Evolutionary conservation across 192 early-diverging fungal species (phyloP), one percentile per base, ranked within the genome.

Genomic region (Oehlia diaphana): DNA sequence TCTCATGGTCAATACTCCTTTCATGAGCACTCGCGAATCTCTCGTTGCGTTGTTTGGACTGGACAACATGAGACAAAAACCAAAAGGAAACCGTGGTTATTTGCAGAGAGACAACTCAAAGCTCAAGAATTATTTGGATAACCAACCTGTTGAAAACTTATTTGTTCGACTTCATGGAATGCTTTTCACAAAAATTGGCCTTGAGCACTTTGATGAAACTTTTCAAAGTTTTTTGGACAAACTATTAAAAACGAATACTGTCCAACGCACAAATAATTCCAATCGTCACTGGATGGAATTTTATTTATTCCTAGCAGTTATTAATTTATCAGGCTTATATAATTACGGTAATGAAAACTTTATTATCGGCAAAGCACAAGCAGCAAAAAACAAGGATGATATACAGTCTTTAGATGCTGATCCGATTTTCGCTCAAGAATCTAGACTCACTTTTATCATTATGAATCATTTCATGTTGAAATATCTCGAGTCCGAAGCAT

Each of bases 101-200:
- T 44, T 26, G 53, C 72, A 44, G 71, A 63, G 28, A 70, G 61
- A 73, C 74, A 69, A 82, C 78, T 26, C 62, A 77, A 42, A 47
- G 39, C 4, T 37, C 39, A 66, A 66, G 33, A 33, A 64, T 21
- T 10, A 23, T 42, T 39, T 69, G 49, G 39, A 61, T 23, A 49
- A 64, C 13, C 77, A 75, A 35, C 72, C 80, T 33, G 77, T 80
- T 63, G 80, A 85, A 63, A 77, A 70, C 7, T 74, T 87, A 5
- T 89, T 85, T 70, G 63, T 88, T 26, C 79, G 86, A 23, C 80
- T 90, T 4, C 89, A 90, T 47, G 86, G 88, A 14, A 87, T 90
- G 89, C 78, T 90, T 28, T 90, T 90, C 79, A 88, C 87, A 19
- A 90, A 88, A 63, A 87, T 90, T 39, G 88, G 87, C 4, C 80